These are phyloP conservation scores for Aspergillus ostianus DNA, from an alignment of 495 filamentous ascomycete species.

Conservation along the genomic window DNA sequence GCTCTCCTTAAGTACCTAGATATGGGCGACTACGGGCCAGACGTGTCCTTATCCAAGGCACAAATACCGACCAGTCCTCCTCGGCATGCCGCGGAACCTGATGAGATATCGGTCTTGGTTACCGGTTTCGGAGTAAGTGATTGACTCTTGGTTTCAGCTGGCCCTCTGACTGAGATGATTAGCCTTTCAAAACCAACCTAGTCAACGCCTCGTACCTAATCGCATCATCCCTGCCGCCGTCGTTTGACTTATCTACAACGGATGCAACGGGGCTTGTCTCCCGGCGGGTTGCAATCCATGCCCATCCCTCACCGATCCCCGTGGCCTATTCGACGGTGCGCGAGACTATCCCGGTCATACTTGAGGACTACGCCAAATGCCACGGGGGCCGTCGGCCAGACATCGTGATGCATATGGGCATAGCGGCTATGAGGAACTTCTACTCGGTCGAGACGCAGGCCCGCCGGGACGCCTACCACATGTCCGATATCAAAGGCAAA, in stretches of 20 bases:
- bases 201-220: slow-evolving; percentile 74
- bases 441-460: slow-evolving; percentile 71
- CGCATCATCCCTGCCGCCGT: slow-evolving; percentile 48
- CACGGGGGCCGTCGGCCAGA: slow-evolving; percentile 54
- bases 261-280: slow-evolving; percentile 19
- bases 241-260: slow-evolving; percentile 25
- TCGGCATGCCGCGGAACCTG: slow-evolving; percentile 15
- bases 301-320: slow-evolving; percentile 63
- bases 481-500: slow-evolving; percentile 64
- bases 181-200: slow-evolving; percentile 69
- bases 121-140: slow-evolving; percentile 71
- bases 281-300: slow-evolving; percentile 61
- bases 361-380: slow-evolving; percentile 34
- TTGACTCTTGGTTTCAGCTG: slow-evolving; percentile 16
- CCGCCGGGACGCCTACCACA: slow-evolving; percentile 72
- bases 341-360: slow-evolving; percentile 56
- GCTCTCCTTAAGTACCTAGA: not conserved
- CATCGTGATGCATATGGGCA: slow-evolving; percentile 74
- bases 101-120: slow-evolving; percentile 64
- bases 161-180: slow-evolving; percentile 16
- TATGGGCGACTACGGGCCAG: slow-evolving; percentile 44
- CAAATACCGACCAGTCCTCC: slow-evolving; percentile 18
- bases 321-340: slow-evolving; percentile 69
- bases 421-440: slow-evolving; percentile 65
- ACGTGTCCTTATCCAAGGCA: slow-evolving; percentile 17